phyloP scores from a whole-genome alignment of 306 rosid genomes.

The Cucurbita moschata region DNA sequence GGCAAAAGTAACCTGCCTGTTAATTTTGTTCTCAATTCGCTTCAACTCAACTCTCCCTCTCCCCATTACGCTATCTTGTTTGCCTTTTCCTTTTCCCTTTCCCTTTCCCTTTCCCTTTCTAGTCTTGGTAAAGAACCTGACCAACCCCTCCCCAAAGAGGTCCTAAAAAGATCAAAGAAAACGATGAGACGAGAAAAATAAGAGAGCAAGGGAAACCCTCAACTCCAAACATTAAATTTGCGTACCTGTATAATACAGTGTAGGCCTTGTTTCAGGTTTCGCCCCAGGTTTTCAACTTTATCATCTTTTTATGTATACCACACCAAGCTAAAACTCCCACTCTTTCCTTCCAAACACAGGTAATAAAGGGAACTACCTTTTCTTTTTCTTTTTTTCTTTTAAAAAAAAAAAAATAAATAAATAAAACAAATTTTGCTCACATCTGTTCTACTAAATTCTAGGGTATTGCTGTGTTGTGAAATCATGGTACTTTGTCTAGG shows the following conservation, averaged over 20 bases:
- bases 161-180: slow-evolving; percentile 36
- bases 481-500: neutral
- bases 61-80: slow-evolving; percentile 24
- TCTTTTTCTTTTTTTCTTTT: no score
- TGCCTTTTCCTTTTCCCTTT: neutral
- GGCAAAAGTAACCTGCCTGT: slow-evolving; percentile 87
- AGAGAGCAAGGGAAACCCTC: slow-evolving; percentile 16
- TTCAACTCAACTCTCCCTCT: slow-evolving; percentile 82
- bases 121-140: slow-evolving; percentile 35
- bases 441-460: neutral
- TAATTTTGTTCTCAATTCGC: slow-evolving; percentile 92
- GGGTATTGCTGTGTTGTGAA: neutral
- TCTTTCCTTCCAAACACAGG: neutral
- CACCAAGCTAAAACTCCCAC: neutral
- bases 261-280: neutral
- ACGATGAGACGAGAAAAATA: slow-evolving; percentile 13
- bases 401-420: no score
- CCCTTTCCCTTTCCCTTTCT: slow-evolving; percentile 22
- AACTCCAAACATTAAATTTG: slow-evolving; percentile 4
- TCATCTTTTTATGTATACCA: neutral
- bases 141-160: slow-evolving; percentile 27
- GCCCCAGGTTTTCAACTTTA: neutral
- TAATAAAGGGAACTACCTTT: neutral
- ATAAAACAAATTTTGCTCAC: no score
- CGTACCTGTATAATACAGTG: neutral